Evolutionary conservation across 345 rosid genomes (phyloP), one percentile per base, ranked within the genome.

Genomic region (Lepidium africanum): DNA sequence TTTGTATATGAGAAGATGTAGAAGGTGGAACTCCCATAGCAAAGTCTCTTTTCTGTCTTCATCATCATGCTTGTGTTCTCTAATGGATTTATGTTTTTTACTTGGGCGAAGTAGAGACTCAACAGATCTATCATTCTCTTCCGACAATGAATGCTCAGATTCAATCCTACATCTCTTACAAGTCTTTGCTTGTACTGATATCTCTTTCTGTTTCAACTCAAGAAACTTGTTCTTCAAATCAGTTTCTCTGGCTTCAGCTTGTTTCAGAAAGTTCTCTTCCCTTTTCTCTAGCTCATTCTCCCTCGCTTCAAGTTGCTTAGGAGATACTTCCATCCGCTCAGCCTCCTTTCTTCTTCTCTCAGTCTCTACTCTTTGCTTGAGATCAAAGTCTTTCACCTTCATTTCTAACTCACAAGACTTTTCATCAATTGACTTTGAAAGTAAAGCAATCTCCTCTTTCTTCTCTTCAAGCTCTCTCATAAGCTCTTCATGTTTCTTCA

Each of bases 21-120:
- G 27, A 21, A 21, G 13, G 25, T 41, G 21, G 35, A 17, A 30
- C 62, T 19, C 13, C 60, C 38, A 4, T 4, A 39, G 10, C 15
- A 5, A 2, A 32, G 27, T 6, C 30, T 3, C 0, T 33, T 32
- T 23, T 35, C 37, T 39, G 38, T 57, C 56, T 68, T 47, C 47
- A 62, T 23, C 74, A 66, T 53, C 72, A 39, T 57, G 55, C 62
- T 48, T 71, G 73, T 19, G 10, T 48, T n/a, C n/a, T n/a, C 25
- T 25, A 41, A 9, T 5, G 21, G 54, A 5, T 47, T 21, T 64
- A 10, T 21, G 58, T 36, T 5, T 66, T 12, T 35, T 63, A 35
- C 35, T 3, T 5, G 35, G 45, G 48, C 13, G 33, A n/a, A 19
- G 21, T 16, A 2, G 19, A 63, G 33, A 47, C 36, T 21, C 53